Evolutionary conservation across 208 protist genomes (phyloP).

Genomic region (Acanthamoeba triangularis): DNA sequence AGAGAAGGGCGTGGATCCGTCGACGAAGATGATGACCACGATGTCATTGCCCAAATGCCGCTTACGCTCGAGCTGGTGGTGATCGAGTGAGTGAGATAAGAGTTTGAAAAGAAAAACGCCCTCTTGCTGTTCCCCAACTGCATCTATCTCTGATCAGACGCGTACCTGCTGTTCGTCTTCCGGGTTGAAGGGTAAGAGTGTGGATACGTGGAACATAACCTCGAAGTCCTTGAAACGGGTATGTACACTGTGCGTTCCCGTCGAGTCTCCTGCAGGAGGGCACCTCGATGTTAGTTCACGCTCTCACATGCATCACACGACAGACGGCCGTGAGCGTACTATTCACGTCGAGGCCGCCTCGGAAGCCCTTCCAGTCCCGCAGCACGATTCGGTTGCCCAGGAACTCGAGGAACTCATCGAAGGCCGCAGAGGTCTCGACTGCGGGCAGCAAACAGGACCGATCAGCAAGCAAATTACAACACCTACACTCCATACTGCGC

Average conservation of each 20-base stretch:
- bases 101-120: not conserved
- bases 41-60: conserved; percentile 66
- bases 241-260: conserved; percentile 65
- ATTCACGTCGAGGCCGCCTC: conserved; percentile 53
- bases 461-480: too few relatives aligned
- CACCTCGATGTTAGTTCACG: not conserved
- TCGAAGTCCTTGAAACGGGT: conserved; percentile 28
- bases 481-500: not conserved
- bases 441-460: too few relatives aligned
- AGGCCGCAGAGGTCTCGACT: not conserved
- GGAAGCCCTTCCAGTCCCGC: conserved; percentile 46
- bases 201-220: conserved; percentile 64
- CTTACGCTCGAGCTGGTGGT: conserved; percentile 55
- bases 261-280: conserved; percentile 12
- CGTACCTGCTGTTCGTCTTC: conserved; percentile 59
- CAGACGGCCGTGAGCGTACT: not conserved
- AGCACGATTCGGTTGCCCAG: conserved; percentile 24
- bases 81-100: not conserved
- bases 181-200: conserved; percentile 39
- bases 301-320: too few relatives aligned
- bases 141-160: too few relatives aligned
- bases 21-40: conserved; percentile 70
- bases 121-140: not conserved
- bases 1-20: conserved; percentile 39
- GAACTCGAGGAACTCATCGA: conserved; percentile 55